phyloP scores from a whole-genome alignment of 2,329 filamentous ascomycete genomes.

The Dactylellina drechsleri region DNA sequence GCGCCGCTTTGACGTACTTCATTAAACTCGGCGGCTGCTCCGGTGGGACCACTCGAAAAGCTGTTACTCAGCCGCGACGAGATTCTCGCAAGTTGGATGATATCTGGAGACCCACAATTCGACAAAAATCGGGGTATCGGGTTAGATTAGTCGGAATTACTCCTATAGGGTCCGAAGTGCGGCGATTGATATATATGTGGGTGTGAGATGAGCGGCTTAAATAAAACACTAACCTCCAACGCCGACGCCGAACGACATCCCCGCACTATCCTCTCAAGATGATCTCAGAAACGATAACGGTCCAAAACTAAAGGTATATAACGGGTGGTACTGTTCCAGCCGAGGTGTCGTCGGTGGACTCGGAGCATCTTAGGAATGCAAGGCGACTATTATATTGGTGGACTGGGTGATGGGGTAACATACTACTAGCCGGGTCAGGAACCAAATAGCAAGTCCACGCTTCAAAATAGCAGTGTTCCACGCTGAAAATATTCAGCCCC shows the following conservation, averaged over 20 bases:
- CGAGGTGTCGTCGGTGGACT: conserved; percentile 28
- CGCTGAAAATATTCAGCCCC: conserved; percentile 35
- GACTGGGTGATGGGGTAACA: neutral
- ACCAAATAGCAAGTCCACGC: conserved; percentile 28
- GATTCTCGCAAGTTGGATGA: conserved; percentile 52
- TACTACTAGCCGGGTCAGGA: conserved; percentile 11
- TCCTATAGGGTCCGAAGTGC: neutral
- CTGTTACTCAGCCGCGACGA: conserved; percentile 37
- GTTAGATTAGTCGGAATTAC: neutral
- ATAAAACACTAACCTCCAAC: conserved; percentile 41
- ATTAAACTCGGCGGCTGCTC: conserved; percentile 45
- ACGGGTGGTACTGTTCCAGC: conserved; percentile 28
- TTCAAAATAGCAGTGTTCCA: conserved; percentile 1
- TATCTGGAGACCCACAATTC: conserved; percentile 29
- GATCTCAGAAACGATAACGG: conserved; percentile 19
- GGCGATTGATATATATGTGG: neutral
- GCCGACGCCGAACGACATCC: conserved; percentile 54
- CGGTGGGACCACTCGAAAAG: conserved; percentile 50
- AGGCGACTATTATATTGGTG: conserved; percentile 12
- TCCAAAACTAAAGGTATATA: conserved; percentile 14
- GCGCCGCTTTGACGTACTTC: conserved; percentile 26
- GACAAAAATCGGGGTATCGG: neutral
- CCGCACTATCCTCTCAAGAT: conserved; percentile 22
- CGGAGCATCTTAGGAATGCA: conserved; percentile 42
- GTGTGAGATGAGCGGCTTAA: neutral